phyloP scores from a whole-genome alignment of 208 protist species.

The Acanthamoeba sp. region DNA sequence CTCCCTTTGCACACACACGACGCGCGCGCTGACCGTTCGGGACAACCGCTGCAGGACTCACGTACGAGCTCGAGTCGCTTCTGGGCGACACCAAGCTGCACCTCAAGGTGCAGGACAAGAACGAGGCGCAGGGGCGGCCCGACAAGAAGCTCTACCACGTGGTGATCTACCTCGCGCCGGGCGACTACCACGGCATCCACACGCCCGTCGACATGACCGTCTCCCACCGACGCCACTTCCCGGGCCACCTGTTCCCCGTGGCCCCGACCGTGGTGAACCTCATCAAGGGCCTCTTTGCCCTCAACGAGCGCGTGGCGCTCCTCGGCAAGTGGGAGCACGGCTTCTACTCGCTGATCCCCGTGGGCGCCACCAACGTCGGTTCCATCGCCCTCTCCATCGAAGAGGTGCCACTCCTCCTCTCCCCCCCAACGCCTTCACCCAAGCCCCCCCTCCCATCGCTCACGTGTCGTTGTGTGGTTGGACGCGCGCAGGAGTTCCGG shows the following conservation, averaged over 20 bases:
- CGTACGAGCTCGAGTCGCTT: conserved; percentile 85
- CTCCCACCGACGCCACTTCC: conserved; percentile 85
- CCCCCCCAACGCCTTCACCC: background rate
- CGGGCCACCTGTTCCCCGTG: conserved; percentile 85
- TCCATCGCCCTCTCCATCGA: conserved; percentile 87
- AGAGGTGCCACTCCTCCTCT: background rate
- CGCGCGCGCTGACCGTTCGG: conserved; percentile 46
- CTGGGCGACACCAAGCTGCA: conserved; percentile 77
- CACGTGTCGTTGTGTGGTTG: background rate
- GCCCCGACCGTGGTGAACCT: conserved; percentile 76
- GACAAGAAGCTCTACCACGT: conserved; percentile 86
- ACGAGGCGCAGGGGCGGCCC: background rate
- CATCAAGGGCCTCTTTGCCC: conserved; percentile 81
- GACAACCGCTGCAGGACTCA: conserved; percentile 87
- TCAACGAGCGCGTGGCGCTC: conserved; percentile 85
- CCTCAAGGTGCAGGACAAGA: conserved; percentile 62
- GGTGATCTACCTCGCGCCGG: conserved; percentile 91
- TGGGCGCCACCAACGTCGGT: conserved; percentile 89
- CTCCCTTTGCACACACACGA: conserved; percentile 4
- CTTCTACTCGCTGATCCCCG: conserved; percentile 85
- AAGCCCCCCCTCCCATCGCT: background rate
- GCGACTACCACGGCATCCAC: conserved; percentile 91
- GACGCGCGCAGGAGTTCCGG: conserved; percentile 46
- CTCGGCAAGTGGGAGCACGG: conserved; percentile 79
- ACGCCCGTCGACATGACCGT: conserved; percentile 85